Evolutionary conservation across 2,329 filamentous ascomycete species (phyloP).

Genomic region (Xylaria sp.): DNA sequence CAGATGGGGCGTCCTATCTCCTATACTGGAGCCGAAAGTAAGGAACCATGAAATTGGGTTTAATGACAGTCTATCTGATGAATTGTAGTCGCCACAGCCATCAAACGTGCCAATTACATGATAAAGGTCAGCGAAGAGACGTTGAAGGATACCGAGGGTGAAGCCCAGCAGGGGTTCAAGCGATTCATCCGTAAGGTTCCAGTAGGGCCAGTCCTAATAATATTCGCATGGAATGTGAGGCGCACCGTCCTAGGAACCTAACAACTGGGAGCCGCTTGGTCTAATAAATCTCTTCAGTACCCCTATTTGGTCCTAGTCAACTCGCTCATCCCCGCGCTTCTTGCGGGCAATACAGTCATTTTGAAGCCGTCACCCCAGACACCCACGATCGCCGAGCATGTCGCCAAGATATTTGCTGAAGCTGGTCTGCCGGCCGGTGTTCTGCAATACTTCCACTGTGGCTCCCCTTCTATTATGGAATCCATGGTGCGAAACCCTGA

Average conservation of each 20-base stretch:
- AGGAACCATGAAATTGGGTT: not conserved
- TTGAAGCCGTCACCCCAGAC: slow-evolving; percentile 96
- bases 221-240: slow-evolving; percentile 95
- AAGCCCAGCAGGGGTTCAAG: slow-evolving; percentile 85
- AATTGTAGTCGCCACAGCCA: slow-evolving; percentile 70
- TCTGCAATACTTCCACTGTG: slow-evolving; percentile 90
- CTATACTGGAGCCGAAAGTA: slow-evolving; percentile 76
- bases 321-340: slow-evolving; percentile 86
- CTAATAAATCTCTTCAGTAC: slow-evolving; percentile 63
- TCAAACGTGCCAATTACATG: slow-evolving; percentile 84
- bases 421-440: slow-evolving; percentile 84
- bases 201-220: slow-evolving; percentile 83
- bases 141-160: slow-evolving; percentile 80
- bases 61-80: slow-evolving; percentile 17
- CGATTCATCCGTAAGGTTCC: slow-evolving; percentile 88
- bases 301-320: slow-evolving; percentile 94
- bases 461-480: slow-evolving; percentile 77
- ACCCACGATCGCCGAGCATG: slow-evolving; percentile 86
- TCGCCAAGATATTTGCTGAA: slow-evolving; percentile 75
- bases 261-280: not conserved
- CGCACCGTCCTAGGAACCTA: not conserved
- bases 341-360: slow-evolving; percentile 89
- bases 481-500: slow-evolving; percentile 76
- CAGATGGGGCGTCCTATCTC: slow-evolving; percentile 96
- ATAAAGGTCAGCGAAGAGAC: slow-evolving; percentile 81